phyloP scores from a whole-genome alignment of 23 red algal genomes.

The Gracilariopsis chorda region DNA sequence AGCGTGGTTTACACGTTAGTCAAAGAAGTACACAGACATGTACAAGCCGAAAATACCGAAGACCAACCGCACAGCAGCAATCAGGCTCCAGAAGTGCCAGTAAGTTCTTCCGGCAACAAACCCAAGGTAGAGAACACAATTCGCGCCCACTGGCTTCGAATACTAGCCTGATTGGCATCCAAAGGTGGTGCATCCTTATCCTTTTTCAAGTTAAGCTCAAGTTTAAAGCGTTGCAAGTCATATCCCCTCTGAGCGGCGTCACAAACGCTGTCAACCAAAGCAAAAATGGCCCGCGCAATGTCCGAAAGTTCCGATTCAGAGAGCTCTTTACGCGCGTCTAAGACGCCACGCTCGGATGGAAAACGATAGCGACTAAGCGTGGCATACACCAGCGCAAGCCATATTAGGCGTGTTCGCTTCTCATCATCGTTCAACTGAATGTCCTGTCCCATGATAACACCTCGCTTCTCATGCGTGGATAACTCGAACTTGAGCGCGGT shows the following conservation, averaged over 20 bases:
- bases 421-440: conserved; percentile 49
- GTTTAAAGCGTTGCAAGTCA: conserved; percentile 44
- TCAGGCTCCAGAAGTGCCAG: too few relatives aligned
- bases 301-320: not conserved
- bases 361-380: conserved; percentile 37
- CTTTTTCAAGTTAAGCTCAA: conserved; percentile 53
- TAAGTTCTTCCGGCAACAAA: conserved; percentile 37
- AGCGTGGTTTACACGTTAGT: too few relatives aligned
- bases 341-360: not conserved
- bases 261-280: conserved; percentile 53
- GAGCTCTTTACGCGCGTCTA: not conserved
- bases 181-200: not conserved
- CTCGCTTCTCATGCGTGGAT: conserved; percentile 26
- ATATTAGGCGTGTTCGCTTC: conserved; percentile 58
- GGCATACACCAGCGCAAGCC: conserved; percentile 58
- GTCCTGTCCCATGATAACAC: conserved; percentile 35
- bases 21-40: too few relatives aligned
- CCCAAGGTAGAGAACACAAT: conserved; percentile 60
- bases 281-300: conserved; percentile 11
- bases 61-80: too few relatives aligned
- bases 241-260: conserved; percentile 63
- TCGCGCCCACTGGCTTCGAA: conserved; percentile 57
- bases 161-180: conserved; percentile 16
- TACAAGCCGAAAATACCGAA: too few relatives aligned
- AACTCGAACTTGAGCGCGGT: conserved; percentile 60